Evolutionary conservation across 2,329 filamentous ascomycete genomes (phyloP), one percentile per base, ranked within the genome.

Genomic region (Pezicula carpinea): DNA sequence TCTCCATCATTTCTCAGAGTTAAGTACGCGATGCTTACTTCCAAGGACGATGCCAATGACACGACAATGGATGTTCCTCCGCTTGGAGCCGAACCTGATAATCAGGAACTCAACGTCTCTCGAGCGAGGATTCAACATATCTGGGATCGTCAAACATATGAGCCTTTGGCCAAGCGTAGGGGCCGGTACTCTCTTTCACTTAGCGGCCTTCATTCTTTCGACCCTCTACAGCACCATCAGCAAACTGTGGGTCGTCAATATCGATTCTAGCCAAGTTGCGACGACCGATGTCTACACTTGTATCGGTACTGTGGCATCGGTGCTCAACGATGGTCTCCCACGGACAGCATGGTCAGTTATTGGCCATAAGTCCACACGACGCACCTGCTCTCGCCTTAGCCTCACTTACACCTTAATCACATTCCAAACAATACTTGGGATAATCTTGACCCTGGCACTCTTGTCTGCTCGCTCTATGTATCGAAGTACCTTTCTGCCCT

Each of bases 311-410:
- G 71, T 87, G 0, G 77, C 76, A 1, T 81, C 89, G 59, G 82
- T 87, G 0, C 64, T 89, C 14, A 89, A 89, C 53, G 85, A 89
- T 60, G 84, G 85, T 0, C 75, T 89, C 0, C 84, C 84, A 0
- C 73, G 83, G 18, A 80, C 83, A 0, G 74, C 82, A 0, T 89
- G 81, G 78, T 70, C 82, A 5, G 74, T 86, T 47, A 87, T 89
- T 47, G 83, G 82, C 6, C 82, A 89, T 63, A 74, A 73, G 22
- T 65, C 76, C 0, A 79, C 75, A 1, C 73, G 82, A 1, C 67
- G 69, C 0, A 60, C 75, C 0, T 49, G 64, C 0, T 69, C 76
- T 13, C 73, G 84, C 0, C 65, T 87, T 1, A 66, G 71, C 4
- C 71, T 88, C 1, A 73, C 83, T 0, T 74, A 86, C 51, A 87